Base-by-base conservation (phyloP, 1,284 basidiomycete genomes). In the Acaromyces ingoldii region DNA sequence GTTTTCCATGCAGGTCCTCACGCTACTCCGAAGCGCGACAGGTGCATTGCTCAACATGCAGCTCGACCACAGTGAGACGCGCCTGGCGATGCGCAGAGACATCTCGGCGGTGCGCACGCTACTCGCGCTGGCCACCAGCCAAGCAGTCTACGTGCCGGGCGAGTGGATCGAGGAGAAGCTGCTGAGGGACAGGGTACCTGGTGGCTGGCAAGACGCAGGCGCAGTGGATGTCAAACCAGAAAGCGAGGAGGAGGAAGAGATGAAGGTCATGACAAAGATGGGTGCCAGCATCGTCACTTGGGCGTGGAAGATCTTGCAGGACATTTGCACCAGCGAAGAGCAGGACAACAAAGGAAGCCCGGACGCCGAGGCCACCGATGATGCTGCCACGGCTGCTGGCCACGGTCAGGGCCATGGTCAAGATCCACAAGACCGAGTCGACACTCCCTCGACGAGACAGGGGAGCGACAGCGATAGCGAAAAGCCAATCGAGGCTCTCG, bases 41-140 rank as follows among this genome's bases (percentile, higher is more conserved):
- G 89, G 89, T 3, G 85, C 86, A 6, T 78, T 91, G 25, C 76
- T 91, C 44, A 91, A 91, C 67, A 82, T 85, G 19, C 85, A 85
- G 60, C 79, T 91, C 50, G 84, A 84, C 48, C 89, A 84, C 72
- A 84, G 58, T 2, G 54, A 53, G 6, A 82, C 80, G 38, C 55
- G 55, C 5, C 48, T 47, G 17, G 57, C 63, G 15, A 55, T 67
- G 24, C 46, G 53, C 24, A n/a, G 19, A 3, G 49, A 51, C 17
- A 17, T n/a, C 10, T 25, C 13, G 9, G 22, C 45, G 6, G 19
- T 54, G n/a, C 21, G 17, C 19, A 51, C 29, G 13, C 22, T 54
- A 6, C 7, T 49, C 17, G 30, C 17, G 13, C 25, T 51, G 7
- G 52, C 49, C 11, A 49, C 51, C 17, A 34, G 41, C 21, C 40